phyloP scores from a whole-genome alignment of 768 basidiomycete genomes.

The Boletus reticulatus region DNA sequence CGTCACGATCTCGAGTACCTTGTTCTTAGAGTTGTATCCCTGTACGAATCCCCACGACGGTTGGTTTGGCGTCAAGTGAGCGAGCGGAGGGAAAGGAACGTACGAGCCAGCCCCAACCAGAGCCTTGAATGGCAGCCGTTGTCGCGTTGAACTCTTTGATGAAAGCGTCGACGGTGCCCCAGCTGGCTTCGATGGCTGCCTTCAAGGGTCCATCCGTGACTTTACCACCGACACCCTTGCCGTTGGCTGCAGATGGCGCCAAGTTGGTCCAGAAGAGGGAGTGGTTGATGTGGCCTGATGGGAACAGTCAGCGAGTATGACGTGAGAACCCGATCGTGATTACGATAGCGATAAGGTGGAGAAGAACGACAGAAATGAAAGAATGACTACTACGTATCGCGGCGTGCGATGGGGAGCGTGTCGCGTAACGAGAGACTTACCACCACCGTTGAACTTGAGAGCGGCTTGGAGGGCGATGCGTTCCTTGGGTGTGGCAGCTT shows the following conservation, averaged over 20 bases:
- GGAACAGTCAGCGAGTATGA: neutral
- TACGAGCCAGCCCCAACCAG: constrained; percentile 97
- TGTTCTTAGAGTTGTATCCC: constrained; percentile 68
- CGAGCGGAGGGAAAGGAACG: constrained; percentile 29
- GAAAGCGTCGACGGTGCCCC: constrained; percentile 68
- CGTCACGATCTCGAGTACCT: constrained; percentile 81
- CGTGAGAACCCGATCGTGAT: constrained; percentile 7
- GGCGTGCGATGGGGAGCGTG: no score
- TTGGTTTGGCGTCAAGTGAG: no score
- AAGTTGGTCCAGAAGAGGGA: constrained; percentile 97
- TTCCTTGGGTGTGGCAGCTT: constrained; percentile 66
- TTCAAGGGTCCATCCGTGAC: constrained; percentile 66
- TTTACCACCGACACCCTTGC: constrained; percentile 59
- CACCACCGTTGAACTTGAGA: constrained; percentile 96
- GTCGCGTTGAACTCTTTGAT: constrained; percentile 82
- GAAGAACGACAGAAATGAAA: neutral
- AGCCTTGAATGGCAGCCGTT: constrained; percentile 86
- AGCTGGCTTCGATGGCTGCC: constrained; percentile 56
- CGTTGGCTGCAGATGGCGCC: constrained; percentile 53
- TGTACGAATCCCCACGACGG: constrained; percentile 21
- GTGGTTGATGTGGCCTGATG: constrained; percentile 84
- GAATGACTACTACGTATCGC: no score
- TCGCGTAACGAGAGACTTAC: constrained; percentile 39
- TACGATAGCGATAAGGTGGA: constrained; percentile 10
- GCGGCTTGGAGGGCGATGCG: constrained; percentile 87